These are phyloP conservation scores for Pythium aristosporum DNA, from an alignment of 352 stramenopile genomes.

Conservation along the genomic window DNA sequence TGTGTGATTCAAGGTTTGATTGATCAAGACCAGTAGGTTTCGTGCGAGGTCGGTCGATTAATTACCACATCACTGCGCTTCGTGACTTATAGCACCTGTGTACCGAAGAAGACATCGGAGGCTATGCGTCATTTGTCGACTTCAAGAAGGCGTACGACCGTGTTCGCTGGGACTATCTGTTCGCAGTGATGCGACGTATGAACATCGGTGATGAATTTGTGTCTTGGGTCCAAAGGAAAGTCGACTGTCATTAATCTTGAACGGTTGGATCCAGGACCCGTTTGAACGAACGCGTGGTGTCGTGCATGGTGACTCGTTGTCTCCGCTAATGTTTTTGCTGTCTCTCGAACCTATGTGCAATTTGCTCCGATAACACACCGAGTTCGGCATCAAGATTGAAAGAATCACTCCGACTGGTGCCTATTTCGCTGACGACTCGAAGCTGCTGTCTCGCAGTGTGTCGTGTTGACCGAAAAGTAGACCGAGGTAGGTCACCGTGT, in stretches of 20 bases:
- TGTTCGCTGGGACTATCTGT: not conserved
- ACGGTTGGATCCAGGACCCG: not conserved
- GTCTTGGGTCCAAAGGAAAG: not conserved
- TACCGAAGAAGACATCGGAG: no score
- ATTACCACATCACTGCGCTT: no score
- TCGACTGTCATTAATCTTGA: not conserved
- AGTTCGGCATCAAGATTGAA: no score
- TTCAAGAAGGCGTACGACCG: conserved; percentile 7
- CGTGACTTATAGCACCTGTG: no score
- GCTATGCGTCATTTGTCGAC: not conserved
- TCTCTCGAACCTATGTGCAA: not conserved
- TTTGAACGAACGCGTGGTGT: conserved; percentile 2
- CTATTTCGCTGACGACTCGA: no score
- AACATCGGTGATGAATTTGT: not conserved
- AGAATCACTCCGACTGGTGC: no score
- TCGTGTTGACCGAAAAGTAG: no score
- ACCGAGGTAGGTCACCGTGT: no score
- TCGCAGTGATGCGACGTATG: conserved; percentile 1
- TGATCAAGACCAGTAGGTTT: no score
- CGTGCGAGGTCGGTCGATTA: no score
- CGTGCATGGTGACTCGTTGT: conserved; percentile 4
- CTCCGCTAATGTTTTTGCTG: conserved; percentile 1
- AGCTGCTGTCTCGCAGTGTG: no score
- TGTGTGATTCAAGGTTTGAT: no score
- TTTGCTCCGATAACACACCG: not conserved